A percentile compares a stretch with the other conserved stretches of the same genome.
phyloP scores from a whole-genome alignment of 2,329 filamentous ascomycete genomes.

The Arachnomyces sp. region DNA sequence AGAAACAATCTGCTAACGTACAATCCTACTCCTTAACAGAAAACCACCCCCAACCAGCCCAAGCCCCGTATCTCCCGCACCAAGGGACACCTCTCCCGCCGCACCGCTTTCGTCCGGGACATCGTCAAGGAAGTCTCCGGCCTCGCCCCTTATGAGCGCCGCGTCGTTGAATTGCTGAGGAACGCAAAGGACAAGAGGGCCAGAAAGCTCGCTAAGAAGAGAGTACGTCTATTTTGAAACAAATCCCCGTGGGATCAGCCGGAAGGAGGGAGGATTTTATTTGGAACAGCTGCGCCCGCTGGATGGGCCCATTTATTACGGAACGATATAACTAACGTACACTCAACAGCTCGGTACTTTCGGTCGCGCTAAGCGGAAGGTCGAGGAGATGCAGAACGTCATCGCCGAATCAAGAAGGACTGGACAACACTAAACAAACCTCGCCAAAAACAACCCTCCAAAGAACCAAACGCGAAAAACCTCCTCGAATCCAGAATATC shows the following conservation, averaged over 20 bases:
- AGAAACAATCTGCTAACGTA: conserved; percentile 29
- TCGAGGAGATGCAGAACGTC: conserved; percentile 96
- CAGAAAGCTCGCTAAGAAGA: conserved; percentile 98
- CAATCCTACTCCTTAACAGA: conserved; percentile 47
- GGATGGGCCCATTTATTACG: conserved; percentile 1
- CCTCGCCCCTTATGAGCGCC: conserved; percentile 92
- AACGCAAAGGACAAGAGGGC: conserved; percentile 99
- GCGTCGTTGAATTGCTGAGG: conserved; percentile 96
- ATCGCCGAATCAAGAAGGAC: conserved; percentile 90
- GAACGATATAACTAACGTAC: conserved; percentile 15
- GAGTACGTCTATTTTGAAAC: no score
- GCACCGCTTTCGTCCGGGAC: conserved; percentile 92
- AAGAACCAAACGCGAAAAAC: no score
- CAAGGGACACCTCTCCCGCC: conserved; percentile 96
- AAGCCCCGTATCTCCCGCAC: conserved; percentile 74
- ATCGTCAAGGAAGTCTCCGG: conserved; percentile 98
- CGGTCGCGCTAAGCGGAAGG: conserved; percentile 98
- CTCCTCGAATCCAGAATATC: conserved; percentile 8
- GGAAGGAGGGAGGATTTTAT: no score
- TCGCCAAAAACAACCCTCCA: not conserved
- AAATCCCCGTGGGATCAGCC: no score
- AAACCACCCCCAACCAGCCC: conserved; percentile 69
- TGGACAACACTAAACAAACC: conserved; percentile 51
- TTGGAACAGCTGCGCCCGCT: no score
- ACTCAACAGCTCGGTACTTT: conserved; percentile 80